Base-by-base conservation (phyloP, 768 basidiomycete genomes). In the Lanmaoa pseudosensibilis region DNA sequence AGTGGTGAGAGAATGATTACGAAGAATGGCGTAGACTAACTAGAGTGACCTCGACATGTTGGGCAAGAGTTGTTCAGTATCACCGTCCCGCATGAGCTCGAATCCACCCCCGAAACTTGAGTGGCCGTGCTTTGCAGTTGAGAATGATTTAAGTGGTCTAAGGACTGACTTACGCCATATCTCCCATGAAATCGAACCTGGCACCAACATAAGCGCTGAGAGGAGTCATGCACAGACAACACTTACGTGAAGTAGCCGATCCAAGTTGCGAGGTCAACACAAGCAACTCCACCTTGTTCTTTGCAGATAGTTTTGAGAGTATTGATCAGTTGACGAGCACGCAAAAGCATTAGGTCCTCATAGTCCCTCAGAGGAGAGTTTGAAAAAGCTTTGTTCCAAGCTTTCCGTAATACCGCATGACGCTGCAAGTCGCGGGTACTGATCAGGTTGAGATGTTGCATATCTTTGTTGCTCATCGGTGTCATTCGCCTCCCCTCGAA, bases 91-190 rank as follows among this genome's bases (percentile, higher is more conserved):
- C 68, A 75, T 66, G 50, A 75, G 67, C 44, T 77, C 73, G 34
- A 73, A 75, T 9, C 71, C 70, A 8, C 74, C 73, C 7, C 73
- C 74, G 43, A 77, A 78, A 34, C 75, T 78, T 51, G 16, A 37
- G 30, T 21, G 2, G 18, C 13, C 32, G 16, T 34, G 21, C n/a
- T 30, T 43, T 41, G 6, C 16, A 45, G 27, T 46, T 49, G 46
- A 57, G 46, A 44, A n/a, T 16, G n/a, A 43, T 19, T 25, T 16
- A 21, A 46, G 38, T 4, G 18, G 11, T 25, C 11, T 5, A 23
- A 50, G 32, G 16, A 43, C 33, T 18, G 33, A 68, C 66, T 68
- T 15, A 66, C 65, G 63, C 65, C 66, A 68, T 68, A 30, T 66
- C 65, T 37, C 65, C 66, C 65, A 68, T 66, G 49, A 68, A 68